phyloP scores from a whole-genome alignment of 2,329 filamentous ascomycete genomes.

The Nemania bipapillata region DNA sequence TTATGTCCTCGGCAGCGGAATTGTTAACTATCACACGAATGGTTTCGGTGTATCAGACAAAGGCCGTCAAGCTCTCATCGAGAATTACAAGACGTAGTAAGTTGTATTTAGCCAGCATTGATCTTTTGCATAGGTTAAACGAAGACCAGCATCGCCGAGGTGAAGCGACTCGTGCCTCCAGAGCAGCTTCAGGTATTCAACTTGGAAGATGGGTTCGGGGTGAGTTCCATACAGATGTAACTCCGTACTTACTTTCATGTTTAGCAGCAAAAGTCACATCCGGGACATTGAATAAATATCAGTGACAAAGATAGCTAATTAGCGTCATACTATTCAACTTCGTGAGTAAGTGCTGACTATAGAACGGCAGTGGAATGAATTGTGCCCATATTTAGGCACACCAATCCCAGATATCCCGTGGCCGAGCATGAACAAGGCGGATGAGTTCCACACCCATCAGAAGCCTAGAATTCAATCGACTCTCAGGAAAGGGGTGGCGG shows the following conservation, averaged over 20 bases:
- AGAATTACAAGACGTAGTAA: conserved; percentile 46
- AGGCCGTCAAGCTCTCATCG: conserved; percentile 38
- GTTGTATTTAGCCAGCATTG: not conserved
- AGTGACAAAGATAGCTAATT: too few species aligned
- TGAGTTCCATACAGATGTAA: conserved; percentile 17
- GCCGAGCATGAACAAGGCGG: conserved; percentile 44
- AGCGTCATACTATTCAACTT: not conserved
- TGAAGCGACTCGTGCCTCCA: conserved; percentile 46
- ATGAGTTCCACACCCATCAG: conserved; percentile 41
- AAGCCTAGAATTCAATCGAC: conserved; percentile 45
- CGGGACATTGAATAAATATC: not conserved
- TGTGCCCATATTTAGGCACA: conserved; percentile 46
- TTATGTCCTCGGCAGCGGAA: conserved; percentile 4
- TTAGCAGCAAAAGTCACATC: not conserved
- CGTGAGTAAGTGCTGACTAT: conserved; percentile 9
- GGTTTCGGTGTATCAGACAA: conserved; percentile 37
- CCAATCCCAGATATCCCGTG: conserved; percentile 42
- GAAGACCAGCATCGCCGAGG: conserved; percentile 44
- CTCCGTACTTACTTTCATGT: not conserved
- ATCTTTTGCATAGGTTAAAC: conserved; percentile 1
- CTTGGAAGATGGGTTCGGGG: conserved; percentile 45
- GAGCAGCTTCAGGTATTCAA: conserved; percentile 45
- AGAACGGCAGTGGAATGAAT: conserved; percentile 40
- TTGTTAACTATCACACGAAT: conserved; percentile 36
- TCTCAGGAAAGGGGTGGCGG: conserved; percentile 46